These are phyloP conservation scores for Fremontodendron californicum DNA, from an alignment of 345 rosid species.

Conservation along the genomic window DNA sequence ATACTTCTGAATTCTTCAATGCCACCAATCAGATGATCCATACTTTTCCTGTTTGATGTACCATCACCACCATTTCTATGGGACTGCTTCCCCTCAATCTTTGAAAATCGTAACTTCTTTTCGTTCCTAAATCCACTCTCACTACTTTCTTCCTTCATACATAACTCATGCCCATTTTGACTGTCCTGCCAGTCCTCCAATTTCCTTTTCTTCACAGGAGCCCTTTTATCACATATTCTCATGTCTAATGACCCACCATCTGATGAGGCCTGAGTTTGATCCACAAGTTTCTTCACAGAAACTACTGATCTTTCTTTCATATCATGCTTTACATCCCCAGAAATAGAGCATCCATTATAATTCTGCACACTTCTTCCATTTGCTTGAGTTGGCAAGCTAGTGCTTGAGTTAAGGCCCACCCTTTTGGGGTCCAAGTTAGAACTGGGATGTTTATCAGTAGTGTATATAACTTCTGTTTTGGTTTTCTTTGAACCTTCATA, in stretches of 20 bases:
- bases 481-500: slow-evolving; percentile 38
- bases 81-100: slow-evolving; percentile 14
- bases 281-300: slow-evolving; percentile 34
- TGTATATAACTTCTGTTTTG: slow-evolving; percentile 30
- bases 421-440: slow-evolving; percentile 18
- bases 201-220: slow-evolving; percentile 44
- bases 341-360: slow-evolving; percentile 19
- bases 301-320: slow-evolving; percentile 27
- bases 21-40: slow-evolving; percentile 28
- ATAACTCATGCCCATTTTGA: slow-evolving; percentile 27
- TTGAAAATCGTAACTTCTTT: slow-evolving; percentile 30
- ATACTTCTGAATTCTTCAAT: slow-evolving; percentile 27
- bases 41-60: slow-evolving; percentile 22
- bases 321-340: slow-evolving; percentile 34
- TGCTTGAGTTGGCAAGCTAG: slow-evolving; percentile 19
- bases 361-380: slow-evolving; percentile 24
- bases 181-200: slow-evolving; percentile 28
- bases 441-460: slow-evolving; percentile 15
- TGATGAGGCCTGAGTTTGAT: slow-evolving; percentile 36
- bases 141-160: slow-evolving; percentile 35
- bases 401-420: slow-evolving; percentile 23
- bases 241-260: slow-evolving; percentile 40
- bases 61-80: slow-evolving; percentile 12
- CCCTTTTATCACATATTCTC: slow-evolving; percentile 26
- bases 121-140: slow-evolving; percentile 30